phyloP scores from a whole-genome alignment of 129 eudicot species.

The Cynara cardunculus region DNA sequence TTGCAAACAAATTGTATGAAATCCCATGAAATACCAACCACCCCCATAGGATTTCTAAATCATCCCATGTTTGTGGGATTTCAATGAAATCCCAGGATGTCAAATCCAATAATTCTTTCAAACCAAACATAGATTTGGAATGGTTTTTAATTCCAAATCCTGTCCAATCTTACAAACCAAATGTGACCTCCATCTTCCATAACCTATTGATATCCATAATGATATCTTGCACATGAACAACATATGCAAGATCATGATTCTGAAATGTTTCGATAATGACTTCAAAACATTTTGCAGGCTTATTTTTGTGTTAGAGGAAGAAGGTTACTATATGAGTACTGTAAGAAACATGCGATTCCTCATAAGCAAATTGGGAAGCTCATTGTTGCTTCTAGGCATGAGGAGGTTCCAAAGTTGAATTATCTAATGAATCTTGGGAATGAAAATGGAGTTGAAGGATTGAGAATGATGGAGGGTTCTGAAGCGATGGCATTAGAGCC shows the following conservation, averaged over 20 bases:
- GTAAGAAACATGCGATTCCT: conserved; percentile 61
- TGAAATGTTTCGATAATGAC: background rate
- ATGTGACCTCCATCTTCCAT: background rate
- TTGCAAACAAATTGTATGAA: too few relatives aligned
- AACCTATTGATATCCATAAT: background rate
- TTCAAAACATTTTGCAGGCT: conserved; percentile 45
- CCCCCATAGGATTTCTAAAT: too few relatives aligned
- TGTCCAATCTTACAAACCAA: too few relatives aligned
- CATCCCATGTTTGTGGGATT: too few relatives aligned
- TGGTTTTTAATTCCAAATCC: too few relatives aligned
- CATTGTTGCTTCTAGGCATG: conserved; percentile 70
- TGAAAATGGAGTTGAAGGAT: conserved; percentile 77
- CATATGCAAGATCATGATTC: background rate
- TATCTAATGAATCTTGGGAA: conserved; percentile 51
- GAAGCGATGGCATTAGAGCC: conserved; percentile 77
- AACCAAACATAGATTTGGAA: too few relatives aligned
- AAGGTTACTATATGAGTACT: conserved; percentile 65
- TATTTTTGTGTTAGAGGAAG: conserved; percentile 78
- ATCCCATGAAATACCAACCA: too few relatives aligned
- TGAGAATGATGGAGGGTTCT: conserved; percentile 64
- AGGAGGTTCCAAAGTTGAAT: conserved; percentile 66
- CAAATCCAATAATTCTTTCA: too few relatives aligned
- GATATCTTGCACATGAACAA: background rate
- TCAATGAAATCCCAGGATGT: too few relatives aligned
- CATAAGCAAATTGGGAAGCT: conserved; percentile 88